Evolutionary conservation across 108 stramenopile species (phyloP).

Genomic region (Skeletonema grethae): DNA sequence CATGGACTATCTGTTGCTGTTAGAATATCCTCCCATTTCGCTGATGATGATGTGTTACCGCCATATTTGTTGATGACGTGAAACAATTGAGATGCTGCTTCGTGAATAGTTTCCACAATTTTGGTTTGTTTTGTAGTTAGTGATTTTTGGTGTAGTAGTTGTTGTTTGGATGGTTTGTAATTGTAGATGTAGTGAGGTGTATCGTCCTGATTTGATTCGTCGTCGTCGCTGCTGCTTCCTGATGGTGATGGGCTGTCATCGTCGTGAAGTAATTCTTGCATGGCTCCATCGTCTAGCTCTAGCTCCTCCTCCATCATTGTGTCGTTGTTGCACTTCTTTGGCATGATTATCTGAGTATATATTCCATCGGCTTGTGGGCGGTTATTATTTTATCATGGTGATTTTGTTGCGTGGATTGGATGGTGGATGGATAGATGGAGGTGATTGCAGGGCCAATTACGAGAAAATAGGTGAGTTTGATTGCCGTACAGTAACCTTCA

Average conservation of each 20-base stretch:
- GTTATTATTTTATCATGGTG: too few relatives aligned
- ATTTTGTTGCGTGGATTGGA: too few relatives aligned
- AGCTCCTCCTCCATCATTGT: background rate
- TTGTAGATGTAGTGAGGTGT: background rate
- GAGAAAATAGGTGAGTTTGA: too few relatives aligned
- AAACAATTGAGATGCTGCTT: conserved; percentile 14
- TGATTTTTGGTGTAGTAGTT: background rate
- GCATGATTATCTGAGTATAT: background rate
- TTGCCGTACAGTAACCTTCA: too few relatives aligned
- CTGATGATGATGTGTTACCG: background rate
- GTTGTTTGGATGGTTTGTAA: background rate
- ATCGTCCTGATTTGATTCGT: background rate
- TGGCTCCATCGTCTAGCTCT: background rate
- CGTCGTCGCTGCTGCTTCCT: background rate
- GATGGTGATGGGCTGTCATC: background rate
- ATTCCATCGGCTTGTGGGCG: too few relatives aligned
- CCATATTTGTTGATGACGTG: conserved; percentile 32
- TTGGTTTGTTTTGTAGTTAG: background rate
- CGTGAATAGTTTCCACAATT: conserved; percentile 8
- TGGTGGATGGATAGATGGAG: too few relatives aligned
- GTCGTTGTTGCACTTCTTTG: background rate
- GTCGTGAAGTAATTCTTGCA: background rate
- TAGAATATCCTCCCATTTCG: background rate
- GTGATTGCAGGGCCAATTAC: too few relatives aligned
- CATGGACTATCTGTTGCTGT: conserved; percentile 25